These are phyloP conservation scores for Cladosporium sp. DNA, from an alignment of 2,329 filamentous ascomycete genomes.

Conservation along the genomic window DNA sequence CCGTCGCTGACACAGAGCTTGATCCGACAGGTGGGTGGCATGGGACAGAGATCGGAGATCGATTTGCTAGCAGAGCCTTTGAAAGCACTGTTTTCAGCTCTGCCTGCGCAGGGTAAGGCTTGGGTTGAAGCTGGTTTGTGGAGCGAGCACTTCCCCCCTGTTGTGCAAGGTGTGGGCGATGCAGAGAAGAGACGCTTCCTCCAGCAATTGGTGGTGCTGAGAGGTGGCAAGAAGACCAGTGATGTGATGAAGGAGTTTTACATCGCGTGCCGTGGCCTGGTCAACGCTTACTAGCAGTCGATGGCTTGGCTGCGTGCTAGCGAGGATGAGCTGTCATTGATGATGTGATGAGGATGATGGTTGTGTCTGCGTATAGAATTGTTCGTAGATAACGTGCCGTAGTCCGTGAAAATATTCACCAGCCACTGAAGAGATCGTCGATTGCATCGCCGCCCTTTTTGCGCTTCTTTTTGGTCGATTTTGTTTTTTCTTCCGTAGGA, in stretches of 20 bases:
- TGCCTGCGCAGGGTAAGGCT: slow-evolving; percentile 22
- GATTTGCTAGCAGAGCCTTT: slow-evolving; percentile 67
- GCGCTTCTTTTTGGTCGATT: slow-evolving; percentile 52
- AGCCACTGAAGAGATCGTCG: slow-evolving; percentile 65
- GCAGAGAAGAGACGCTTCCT: slow-evolving; percentile 62
- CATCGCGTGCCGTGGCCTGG: slow-evolving; percentile 57
- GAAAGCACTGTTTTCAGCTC: slow-evolving; percentile 53
- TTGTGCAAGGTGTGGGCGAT: slow-evolving; percentile 52
- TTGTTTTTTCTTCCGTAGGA: slow-evolving; percentile 21
- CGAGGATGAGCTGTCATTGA: background rate
- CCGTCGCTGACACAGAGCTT: slow-evolving; percentile 58
- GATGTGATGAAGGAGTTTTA: slow-evolving; percentile 68
- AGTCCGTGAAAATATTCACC: background rate
- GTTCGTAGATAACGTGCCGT: background rate
- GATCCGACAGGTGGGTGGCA: slow-evolving; percentile 63
- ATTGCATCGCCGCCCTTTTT: slow-evolving; percentile 61
- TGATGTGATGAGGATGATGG: background rate
- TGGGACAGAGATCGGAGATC: slow-evolving; percentile 66
- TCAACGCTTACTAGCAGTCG: slow-evolving; percentile 18
- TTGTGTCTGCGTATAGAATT: background rate
- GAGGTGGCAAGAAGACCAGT: slow-evolving; percentile 60
- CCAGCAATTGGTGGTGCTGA: slow-evolving; percentile 62
- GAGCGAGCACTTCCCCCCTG: slow-evolving; percentile 48
- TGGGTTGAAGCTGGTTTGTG: slow-evolving; percentile 56
- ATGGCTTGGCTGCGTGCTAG: background rate